Base-by-base conservation (phyloP, 2,329 filamentous ascomycete genomes). In the Pseudogymnoascus sp. region DNA sequence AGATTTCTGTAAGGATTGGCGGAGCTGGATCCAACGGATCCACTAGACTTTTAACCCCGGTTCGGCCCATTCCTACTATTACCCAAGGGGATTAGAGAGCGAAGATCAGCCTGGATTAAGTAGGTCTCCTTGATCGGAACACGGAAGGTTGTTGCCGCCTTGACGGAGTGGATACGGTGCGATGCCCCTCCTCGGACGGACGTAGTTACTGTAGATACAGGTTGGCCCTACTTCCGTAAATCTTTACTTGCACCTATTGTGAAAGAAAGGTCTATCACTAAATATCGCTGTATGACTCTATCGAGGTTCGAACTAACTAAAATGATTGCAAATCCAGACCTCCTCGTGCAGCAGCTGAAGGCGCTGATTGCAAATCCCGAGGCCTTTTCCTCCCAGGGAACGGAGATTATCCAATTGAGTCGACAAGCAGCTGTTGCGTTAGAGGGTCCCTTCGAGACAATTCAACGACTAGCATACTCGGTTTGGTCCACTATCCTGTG, bases 291-390 rank as follows among this genome's bases (percentile, higher is more conserved):
- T 29, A 29, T n/a, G 21, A 29, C 42, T 12, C 42, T 8, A 9
- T 48, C 7, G 42, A 48, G 2, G 5, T 25, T 29, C 13, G 25
- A 13, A 40, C 40, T 2, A n/a, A 27, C n/a, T 21, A 45, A 45
- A 27, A 45, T 45, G 40, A 48, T 48, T 48, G 42, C 25, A 29
- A 48, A 48, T 25, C 42, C 42, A 48, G 42, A 48, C 29, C 13
- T 48, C 25, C 55, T 59, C 55, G 18, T 59, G 25, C 35, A 35
- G 55, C 55, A 59, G 55, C 13, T 59, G 10, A 59, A 59, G 29
- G 35, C 31, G 29, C 31, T 59, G 31, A 37, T 59, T 27, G 55
- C 31, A 13, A 37, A 36, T 8, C 55, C 29, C 13, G 31, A 59
- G 29, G 55, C 21, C 4, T 35, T 35, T 27, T 35, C 35, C 55